Percentiles rank a stretch among this genome's conserved stretches.
phyloP scores from a whole-genome alignment of 2,329 filamentous ascomycete species.

The Fusarium ambrosium region DNA sequence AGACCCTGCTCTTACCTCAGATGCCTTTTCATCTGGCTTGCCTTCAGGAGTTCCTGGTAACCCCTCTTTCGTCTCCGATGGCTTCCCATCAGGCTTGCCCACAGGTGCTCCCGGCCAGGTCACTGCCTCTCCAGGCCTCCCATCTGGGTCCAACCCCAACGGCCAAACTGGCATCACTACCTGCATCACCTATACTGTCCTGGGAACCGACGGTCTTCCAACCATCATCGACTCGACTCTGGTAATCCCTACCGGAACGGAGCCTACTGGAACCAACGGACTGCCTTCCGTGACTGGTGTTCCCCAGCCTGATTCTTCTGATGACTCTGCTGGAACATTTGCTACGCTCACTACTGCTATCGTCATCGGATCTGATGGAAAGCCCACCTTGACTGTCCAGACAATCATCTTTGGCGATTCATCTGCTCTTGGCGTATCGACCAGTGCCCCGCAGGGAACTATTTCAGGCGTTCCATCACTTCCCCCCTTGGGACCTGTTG shows the following conservation, averaged over 20 bases:
- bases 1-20: constrained; percentile 39
- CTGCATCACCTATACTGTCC: constrained; percentile 49
- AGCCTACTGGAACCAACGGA: constrained; percentile 34
- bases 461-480: constrained; percentile 31
- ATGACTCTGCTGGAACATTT: constrained; percentile 28
- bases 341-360: constrained; percentile 51
- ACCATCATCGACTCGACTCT: constrained; percentile 51
- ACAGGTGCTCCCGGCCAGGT: constrained; percentile 42
- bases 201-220: constrained; percentile 48
- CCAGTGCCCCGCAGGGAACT: constrained; percentile 29
- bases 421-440: constrained; percentile 36
- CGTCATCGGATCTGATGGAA: constrained; percentile 50
- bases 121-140: constrained; percentile 23
- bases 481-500: constrained; percentile 29
- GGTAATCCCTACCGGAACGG: constrained; percentile 41
- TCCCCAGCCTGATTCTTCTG: constrained; percentile 23
- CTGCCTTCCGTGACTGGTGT: constrained; percentile 26
- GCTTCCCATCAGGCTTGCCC: constrained; percentile 38
- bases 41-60: constrained; percentile 31
- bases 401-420: constrained; percentile 50
- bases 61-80: constrained; percentile 40
- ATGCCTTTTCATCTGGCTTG: constrained; percentile 36
- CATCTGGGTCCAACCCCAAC: constrained; percentile 11
- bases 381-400: constrained; percentile 50
- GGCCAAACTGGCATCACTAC: constrained; percentile 40